Percentiles rank a stretch among this genome's conserved stretches.
phyloP scores from a whole-genome alignment of 441 rosid genomes.

The Cnidoscolus chayamansa region DNA sequence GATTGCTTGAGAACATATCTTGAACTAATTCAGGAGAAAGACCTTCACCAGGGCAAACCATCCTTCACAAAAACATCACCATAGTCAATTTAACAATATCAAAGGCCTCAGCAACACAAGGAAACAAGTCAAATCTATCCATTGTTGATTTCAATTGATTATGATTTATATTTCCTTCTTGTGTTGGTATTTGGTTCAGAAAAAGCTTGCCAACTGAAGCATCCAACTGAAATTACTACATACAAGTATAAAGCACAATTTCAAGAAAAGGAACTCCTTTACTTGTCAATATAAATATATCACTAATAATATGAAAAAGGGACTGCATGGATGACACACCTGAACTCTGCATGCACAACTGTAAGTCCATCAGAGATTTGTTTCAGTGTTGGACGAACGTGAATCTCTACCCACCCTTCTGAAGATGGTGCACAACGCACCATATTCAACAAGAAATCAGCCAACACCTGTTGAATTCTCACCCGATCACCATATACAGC shows the following conservation, averaged over 20 bases:
- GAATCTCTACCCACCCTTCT: conserved; percentile 94
- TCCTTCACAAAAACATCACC: conserved; percentile 43
- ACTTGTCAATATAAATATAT: background rate
- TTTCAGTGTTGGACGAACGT: conserved; percentile 57
- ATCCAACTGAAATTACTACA: background rate
- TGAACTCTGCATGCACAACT: conserved; percentile 62
- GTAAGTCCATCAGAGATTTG: conserved; percentile 48
- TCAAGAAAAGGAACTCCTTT: background rate
- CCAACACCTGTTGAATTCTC: conserved; percentile 84
- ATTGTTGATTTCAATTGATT: background rate
- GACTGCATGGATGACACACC: conserved; percentile 36
- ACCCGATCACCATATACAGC: conserved; percentile 82
- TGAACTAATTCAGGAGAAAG: conserved; percentile 83
- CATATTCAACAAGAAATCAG: conserved; percentile 82
- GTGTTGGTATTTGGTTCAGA: background rate
- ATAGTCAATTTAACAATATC: conserved; percentile 13
- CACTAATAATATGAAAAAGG: background rate
- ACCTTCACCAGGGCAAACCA: conserved; percentile 93
- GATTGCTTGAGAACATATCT: conserved; percentile 85
- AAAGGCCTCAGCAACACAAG: background rate
- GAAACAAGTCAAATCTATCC: conserved; percentile 2
- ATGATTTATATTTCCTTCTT: conserved; percentile 2
- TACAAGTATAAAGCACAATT: background rate
- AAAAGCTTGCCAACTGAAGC: background rate
- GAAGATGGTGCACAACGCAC: conserved; percentile 68